phyloP scores from a whole-genome alignment of 148 eudicot genomes.

The Nepenthes gracilis region DNA sequence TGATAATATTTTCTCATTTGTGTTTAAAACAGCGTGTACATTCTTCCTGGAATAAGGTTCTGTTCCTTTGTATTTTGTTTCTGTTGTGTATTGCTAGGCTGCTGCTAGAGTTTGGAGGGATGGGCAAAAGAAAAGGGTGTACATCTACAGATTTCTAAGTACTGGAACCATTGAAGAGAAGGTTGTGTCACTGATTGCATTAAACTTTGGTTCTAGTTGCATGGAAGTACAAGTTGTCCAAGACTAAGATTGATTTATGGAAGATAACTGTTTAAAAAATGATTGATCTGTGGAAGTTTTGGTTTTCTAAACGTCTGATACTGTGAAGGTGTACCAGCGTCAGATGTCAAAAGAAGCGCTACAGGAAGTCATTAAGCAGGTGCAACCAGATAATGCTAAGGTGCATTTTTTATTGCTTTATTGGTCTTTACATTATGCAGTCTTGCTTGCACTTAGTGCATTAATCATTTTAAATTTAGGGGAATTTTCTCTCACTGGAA shows the following conservation, averaged over 20 bases:
- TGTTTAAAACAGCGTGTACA: neutral
- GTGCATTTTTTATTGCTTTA: constrained; percentile 19
- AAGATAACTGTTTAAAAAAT: neutral
- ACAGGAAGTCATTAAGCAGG: constrained; percentile 91
- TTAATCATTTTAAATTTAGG: constrained; percentile 32
- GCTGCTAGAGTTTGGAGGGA: constrained; percentile 99
- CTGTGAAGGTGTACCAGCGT: constrained; percentile 92
- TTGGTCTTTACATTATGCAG: neutral
- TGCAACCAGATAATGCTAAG: constrained; percentile 47
- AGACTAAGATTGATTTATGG: neutral
- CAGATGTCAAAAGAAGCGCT: constrained; percentile 99
- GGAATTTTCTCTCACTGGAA: constrained; percentile 74
- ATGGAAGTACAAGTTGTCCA: neutral
- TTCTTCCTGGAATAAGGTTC: neutral
- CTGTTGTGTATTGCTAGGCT: constrained; percentile 36
- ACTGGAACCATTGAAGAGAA: constrained; percentile 99
- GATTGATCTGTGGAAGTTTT: neutral
- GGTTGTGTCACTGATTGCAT: constrained; percentile 24
- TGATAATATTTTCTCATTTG: neutral
- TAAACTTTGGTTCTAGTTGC: neutral
- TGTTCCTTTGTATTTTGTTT: neutral
- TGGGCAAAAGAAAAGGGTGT: constrained; percentile 98
- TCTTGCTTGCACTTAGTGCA: neutral
- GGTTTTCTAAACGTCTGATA: neutral
- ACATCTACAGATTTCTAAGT: constrained; percentile 87